phyloP scores from a whole-genome alignment of 768 basidiomycete species.

The Neoboletus magnificus region DNA sequence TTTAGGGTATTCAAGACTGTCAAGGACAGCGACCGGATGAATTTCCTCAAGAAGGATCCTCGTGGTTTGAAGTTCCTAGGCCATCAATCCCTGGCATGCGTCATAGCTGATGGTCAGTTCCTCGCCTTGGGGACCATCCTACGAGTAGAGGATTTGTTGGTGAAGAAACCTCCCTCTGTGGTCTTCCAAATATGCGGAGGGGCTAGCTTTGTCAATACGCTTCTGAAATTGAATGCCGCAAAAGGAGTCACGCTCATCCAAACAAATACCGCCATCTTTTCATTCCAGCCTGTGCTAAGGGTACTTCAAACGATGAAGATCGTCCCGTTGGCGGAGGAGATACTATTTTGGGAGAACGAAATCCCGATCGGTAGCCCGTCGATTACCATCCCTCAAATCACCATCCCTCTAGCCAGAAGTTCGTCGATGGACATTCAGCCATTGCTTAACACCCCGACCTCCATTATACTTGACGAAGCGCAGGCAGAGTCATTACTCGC shows the following conservation, averaged over 20 bases:
- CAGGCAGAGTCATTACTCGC: constrained; percentile 46
- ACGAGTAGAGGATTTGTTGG: constrained; percentile 52
- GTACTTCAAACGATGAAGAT: constrained; percentile 46
- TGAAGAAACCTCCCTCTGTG: constrained; percentile 45
- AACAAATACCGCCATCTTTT: constrained; percentile 59
- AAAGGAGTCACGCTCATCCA: constrained; percentile 46
- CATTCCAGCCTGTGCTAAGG: constrained; percentile 60
- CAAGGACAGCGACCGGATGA: constrained; percentile 36
- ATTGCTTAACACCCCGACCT: constrained; percentile 35
- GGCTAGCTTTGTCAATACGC: constrained; percentile 34
- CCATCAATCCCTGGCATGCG: constrained; percentile 53
- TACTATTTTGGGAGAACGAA: constrained; percentile 51
- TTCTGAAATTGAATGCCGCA: constrained; percentile 38
- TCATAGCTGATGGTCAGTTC: constrained; percentile 46
- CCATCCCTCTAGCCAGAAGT: constrained; percentile 31
- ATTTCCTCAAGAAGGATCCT: constrained; percentile 36
- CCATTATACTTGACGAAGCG: constrained; percentile 49
- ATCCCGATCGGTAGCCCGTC: constrained; percentile 9
- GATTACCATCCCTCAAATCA: constrained; percentile 11
- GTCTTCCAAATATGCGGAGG: constrained; percentile 52
- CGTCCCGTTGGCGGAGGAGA: constrained; percentile 48
- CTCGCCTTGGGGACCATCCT: constrained; percentile 52
- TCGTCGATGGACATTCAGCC: constrained; percentile 40
- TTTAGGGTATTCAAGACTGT: constrained; percentile 36
- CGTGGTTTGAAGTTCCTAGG: constrained; percentile 39